phyloP scores from a whole-genome alignment of 176 grass and related monocot species.

The Ananas comosus region DNA sequence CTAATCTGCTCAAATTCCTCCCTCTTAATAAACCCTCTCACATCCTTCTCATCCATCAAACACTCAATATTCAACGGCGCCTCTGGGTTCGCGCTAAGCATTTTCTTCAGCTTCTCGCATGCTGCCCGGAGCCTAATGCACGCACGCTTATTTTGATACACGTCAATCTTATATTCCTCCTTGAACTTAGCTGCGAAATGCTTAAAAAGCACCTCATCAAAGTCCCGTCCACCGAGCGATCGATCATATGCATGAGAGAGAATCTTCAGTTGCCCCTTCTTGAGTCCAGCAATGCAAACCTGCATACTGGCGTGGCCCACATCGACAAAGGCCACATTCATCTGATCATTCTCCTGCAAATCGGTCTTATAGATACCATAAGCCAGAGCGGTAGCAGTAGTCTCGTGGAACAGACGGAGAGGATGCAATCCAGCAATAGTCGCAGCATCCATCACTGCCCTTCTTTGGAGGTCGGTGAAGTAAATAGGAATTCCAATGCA shows the following conservation, averaged over 20 bases:
- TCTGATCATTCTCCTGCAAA: constrained; percentile 59
- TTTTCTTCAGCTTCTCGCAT: constrained; percentile 83
- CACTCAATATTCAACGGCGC: constrained; percentile 77
- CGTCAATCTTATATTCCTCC: constrained; percentile 81
- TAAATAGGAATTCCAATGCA: constrained; percentile 85
- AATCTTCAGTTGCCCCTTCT: constrained; percentile 85
- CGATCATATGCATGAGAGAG: constrained; percentile 64
- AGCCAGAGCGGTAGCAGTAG: constrained; percentile 72
- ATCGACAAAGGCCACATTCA: constrained; percentile 84
- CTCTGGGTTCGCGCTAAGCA: constrained; percentile 77
- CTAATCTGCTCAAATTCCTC: constrained; percentile 81
- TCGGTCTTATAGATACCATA: constrained; percentile 93
- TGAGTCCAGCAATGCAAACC: constrained; percentile 60
- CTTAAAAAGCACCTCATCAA: constrained; percentile 73
- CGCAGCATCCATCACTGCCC: constrained; percentile 73
- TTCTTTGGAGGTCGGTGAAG: constrained; percentile 71
- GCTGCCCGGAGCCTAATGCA: constrained; percentile 63
- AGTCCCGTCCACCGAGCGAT: constrained; percentile 76
- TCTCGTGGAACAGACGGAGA: constrained; percentile 71
- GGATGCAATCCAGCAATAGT: constrained; percentile 64
- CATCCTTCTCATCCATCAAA: constrained; percentile 97
- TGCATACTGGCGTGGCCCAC: constrained; percentile 89
- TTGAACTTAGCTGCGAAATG: constrained; percentile 72
- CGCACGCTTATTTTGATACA: constrained; percentile 77
- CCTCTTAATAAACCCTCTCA: constrained; percentile 66